phyloP scores from a whole-genome alignment of 768 basidiomycete genomes.

The Solioccasus polychromus region DNA sequence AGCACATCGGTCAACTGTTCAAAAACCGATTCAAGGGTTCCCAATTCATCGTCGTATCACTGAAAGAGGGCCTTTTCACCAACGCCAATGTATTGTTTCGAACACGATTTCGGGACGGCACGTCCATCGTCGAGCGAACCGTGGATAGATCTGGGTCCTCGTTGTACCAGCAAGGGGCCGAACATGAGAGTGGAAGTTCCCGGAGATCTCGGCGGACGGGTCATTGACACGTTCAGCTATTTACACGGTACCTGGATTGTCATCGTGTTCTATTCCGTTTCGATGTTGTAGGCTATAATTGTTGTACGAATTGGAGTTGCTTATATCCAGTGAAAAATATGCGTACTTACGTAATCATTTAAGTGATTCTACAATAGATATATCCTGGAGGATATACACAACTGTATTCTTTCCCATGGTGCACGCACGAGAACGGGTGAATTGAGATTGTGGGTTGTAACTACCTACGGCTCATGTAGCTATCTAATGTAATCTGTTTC shows the following conservation, averaged over 20 bases:
- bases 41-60: slow-evolving; percentile 96
- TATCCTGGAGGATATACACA: too few relatives aligned
- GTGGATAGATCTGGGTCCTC: slow-evolving; percentile 58
- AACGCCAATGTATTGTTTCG: slow-evolving; percentile 97
- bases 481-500: too few relatives aligned
- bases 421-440: too few relatives aligned
- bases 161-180: slow-evolving; percentile 29
- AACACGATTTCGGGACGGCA: slow-evolving; percentile 91
- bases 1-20: slow-evolving; percentile 98
- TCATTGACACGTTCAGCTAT: background rate
- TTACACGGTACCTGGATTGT: background rate
- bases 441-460: too few relatives aligned
- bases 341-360: too few relatives aligned
- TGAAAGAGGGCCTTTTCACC: slow-evolving; percentile 96
- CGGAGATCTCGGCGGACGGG: slow-evolving; percentile 21
- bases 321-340: too few relatives aligned
- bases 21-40: slow-evolving; percentile 94
- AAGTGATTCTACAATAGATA: too few relatives aligned
- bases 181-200: slow-evolving; percentile 8
- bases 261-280: slow-evolving; percentile 1
- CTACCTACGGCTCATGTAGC: too few relatives aligned
- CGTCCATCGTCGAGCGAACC: slow-evolving; percentile 83
- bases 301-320: too few relatives aligned
- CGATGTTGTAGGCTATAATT: slow-evolving; percentile 10
- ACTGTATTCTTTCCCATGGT: too few relatives aligned